These are phyloP conservation scores for Amanita molliuscula DNA, from an alignment of 768 basidiomycete species.

Conservation along the genomic window DNA sequence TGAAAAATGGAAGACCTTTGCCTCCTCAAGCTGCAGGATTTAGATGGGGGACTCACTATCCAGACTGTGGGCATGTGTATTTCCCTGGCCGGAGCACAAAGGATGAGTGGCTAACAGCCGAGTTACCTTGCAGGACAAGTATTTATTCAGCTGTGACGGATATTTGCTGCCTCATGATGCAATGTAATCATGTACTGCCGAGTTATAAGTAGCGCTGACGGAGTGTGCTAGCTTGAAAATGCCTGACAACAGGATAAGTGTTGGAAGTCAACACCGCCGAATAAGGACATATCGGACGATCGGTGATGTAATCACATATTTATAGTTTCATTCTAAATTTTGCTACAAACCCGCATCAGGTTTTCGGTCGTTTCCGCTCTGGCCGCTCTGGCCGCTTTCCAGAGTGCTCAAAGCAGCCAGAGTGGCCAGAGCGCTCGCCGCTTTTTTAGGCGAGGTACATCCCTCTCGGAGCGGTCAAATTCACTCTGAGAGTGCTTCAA, in stretches of 20 bases:
- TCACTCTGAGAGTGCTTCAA: not conserved
- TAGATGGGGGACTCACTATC: conserved; percentile 45
- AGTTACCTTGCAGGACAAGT: not conserved
- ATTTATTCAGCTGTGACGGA: not conserved
- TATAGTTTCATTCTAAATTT: too few relatives aligned
- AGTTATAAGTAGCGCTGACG: too few relatives aligned
- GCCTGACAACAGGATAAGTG: too few relatives aligned
- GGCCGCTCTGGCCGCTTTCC: too few relatives aligned
- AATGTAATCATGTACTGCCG: too few relatives aligned
- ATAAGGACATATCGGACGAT: too few relatives aligned
- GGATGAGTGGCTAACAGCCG: not conserved
- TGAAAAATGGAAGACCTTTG: conserved; percentile 58
- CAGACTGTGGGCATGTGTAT: conserved; percentile 78
- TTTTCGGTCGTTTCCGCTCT: too few relatives aligned
- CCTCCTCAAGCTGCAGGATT: conserved; percentile 28
- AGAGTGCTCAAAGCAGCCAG: not conserved
- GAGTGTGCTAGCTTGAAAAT: too few relatives aligned
- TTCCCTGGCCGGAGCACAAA: conserved; percentile 14
- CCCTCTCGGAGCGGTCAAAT: not conserved
- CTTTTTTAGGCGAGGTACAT: not conserved
- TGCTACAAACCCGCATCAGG: too few relatives aligned
- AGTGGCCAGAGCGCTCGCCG: not conserved
- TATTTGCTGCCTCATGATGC: too few relatives aligned
- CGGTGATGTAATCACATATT: too few relatives aligned
- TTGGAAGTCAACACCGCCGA: too few relatives aligned